phyloP scores from a whole-genome alignment of 2,329 filamentous ascomycete genomes.

The Trichoderma koningiopsis region DNA sequence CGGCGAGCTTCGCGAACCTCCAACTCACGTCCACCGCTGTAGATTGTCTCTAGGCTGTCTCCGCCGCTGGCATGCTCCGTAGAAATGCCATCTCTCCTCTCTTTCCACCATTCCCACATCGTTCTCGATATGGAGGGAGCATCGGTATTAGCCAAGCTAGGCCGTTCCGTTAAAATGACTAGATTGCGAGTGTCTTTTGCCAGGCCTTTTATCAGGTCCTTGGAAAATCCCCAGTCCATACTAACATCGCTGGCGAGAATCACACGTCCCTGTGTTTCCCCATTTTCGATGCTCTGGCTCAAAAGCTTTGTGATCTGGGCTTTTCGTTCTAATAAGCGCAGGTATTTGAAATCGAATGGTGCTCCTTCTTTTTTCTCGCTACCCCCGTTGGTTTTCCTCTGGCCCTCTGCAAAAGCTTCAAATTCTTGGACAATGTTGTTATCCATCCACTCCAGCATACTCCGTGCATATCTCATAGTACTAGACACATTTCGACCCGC shows the following conservation, averaged over 20 bases:
- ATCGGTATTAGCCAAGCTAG: constrained; percentile 44
- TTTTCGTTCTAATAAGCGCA: constrained; percentile 80
- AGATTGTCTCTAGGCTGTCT: constrained; percentile 66
- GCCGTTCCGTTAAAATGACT: constrained; percentile 81
- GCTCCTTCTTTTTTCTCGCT: constrained; percentile 60
- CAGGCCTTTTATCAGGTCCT: constrained; percentile 72
- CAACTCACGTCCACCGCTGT: constrained; percentile 64
- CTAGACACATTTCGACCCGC: constrained; percentile 85
- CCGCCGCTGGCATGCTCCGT: constrained; percentile 57
- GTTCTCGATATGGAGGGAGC: constrained; percentile 67
- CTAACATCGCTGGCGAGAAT: constrained; percentile 90
- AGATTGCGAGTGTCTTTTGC: constrained; percentile 79
- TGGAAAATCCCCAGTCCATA: constrained; percentile 93
- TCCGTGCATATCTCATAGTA: constrained; percentile 86
- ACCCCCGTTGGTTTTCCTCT: constrained; percentile 49
- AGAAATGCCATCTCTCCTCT: constrained; percentile 64
- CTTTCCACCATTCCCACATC: constrained; percentile 79
- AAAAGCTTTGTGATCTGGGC: constrained; percentile 74
- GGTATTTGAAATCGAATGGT: constrained; percentile 86
- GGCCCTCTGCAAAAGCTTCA: constrained; percentile 66
- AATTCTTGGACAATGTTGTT: constrained; percentile 92
- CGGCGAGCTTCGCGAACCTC: constrained; percentile 63
- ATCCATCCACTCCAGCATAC: constrained; percentile 99
- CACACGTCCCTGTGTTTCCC: constrained; percentile 61
- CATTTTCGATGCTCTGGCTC: constrained; percentile 48